These are phyloP conservation scores for Astragalus membranaceus DNA, from an alignment of 306 rosid species.

Conservation along the genomic window DNA sequence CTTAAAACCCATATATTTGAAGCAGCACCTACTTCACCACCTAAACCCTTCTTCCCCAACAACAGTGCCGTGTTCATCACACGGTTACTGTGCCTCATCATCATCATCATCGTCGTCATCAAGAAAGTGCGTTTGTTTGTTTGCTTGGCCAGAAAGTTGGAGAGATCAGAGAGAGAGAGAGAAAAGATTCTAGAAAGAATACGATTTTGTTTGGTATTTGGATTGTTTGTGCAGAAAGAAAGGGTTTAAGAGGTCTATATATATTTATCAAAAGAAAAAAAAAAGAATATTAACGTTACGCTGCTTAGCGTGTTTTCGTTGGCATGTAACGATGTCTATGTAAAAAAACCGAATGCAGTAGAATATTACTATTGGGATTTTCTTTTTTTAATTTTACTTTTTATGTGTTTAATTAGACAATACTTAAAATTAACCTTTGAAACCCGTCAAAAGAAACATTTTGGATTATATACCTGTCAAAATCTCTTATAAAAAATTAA, in stretches of 20 bases:
- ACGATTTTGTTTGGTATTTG: neutral
- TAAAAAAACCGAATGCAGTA: too few relatives aligned
- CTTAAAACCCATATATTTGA: constrained; percentile 6
- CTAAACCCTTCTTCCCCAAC: constrained; percentile 13
- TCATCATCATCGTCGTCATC: neutral
- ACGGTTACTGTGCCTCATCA: constrained; percentile 22
- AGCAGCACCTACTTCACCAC: neutral
- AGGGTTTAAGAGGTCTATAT: constrained; percentile 18
- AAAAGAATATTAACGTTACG: neutral
- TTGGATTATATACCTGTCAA: too few relatives aligned
- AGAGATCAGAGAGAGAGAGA: neutral
- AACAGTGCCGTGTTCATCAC: neutral
- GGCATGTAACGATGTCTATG: neutral
- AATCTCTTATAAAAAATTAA: too few relatives aligned
- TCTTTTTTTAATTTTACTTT: too few relatives aligned
- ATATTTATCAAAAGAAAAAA: neutral
- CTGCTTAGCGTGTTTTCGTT: neutral
- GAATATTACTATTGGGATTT: too few relatives aligned
- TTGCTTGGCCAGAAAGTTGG: neutral
- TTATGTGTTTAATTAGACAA: too few relatives aligned
- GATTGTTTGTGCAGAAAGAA: neutral
- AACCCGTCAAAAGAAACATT: too few relatives aligned
- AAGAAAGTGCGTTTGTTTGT: neutral
- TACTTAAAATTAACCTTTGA: too few relatives aligned
- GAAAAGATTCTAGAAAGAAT: neutral